These are phyloP conservation scores for Paxillus ammoniavirescens DNA, from an alignment of 768 basidiomycete species.

Conservation along the genomic window DNA sequence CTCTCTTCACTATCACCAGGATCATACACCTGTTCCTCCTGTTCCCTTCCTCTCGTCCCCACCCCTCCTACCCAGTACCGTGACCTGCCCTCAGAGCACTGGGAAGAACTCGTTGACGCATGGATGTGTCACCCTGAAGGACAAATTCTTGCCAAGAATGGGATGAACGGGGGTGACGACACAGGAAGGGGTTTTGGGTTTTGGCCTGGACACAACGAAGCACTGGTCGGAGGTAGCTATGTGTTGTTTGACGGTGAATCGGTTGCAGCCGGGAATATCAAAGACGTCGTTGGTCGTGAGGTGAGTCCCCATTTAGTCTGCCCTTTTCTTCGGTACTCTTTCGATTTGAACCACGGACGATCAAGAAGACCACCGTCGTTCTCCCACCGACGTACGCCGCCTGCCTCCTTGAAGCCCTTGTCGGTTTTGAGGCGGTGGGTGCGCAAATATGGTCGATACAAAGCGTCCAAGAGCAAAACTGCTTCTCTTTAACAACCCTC, in stretches of 20 bases:
- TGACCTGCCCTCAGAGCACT: slow-evolving; percentile 93
- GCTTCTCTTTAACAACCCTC: slow-evolving; percentile 85
- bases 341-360: slow-evolving; percentile 50
- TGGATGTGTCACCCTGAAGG: slow-evolving; percentile 96
- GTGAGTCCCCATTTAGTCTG: slow-evolving; percentile 46
- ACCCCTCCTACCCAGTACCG: slow-evolving; percentile 57
- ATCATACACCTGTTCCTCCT: slow-evolving; percentile 75
- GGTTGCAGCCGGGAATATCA: slow-evolving; percentile 39
- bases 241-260: slow-evolving; percentile 69
- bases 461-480: slow-evolving; percentile 75
- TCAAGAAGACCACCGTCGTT: slow-evolving; percentile 92
- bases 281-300: slow-evolving; percentile 21
- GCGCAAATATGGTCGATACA: slow-evolving; percentile 82
- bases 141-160: slow-evolving; percentile 66
- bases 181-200: slow-evolving; percentile 52
- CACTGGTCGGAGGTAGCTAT: slow-evolving; percentile 89
- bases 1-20: slow-evolving; percentile 54
- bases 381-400: slow-evolving; percentile 51
- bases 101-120: slow-evolving; percentile 95
- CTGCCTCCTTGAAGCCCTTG: slow-evolving; percentile 50
- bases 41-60: slow-evolving; percentile 68
- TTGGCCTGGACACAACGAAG: slow-evolving; percentile 72
- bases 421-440: slow-evolving; percentile 42
- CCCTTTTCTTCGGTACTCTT: not conserved
- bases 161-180: slow-evolving; percentile 22